phyloP scores from a whole-genome alignment of 768 basidiomycete species.

The Amanita thiersii region DNA sequence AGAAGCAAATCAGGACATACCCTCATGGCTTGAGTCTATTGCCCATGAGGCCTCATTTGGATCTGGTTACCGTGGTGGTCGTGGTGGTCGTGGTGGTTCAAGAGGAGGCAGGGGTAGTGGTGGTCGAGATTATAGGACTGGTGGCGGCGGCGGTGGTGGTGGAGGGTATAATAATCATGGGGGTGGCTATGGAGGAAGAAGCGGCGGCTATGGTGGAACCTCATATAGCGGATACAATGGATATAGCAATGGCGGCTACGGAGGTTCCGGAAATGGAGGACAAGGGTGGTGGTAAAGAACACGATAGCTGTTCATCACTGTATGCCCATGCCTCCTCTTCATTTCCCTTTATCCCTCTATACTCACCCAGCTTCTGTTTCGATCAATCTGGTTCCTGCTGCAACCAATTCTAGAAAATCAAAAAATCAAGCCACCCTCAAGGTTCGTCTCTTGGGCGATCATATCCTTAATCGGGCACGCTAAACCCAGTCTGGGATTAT shows the following conservation, averaged over 20 bases:
- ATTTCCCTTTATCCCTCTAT: constrained; percentile 10
- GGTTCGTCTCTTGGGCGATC: constrained; percentile 6
- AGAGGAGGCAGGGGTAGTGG: constrained; percentile 38
- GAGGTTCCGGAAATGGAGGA: constrained; percentile 19
- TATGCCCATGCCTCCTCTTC: constrained; percentile 6
- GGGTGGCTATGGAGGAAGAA: constrained; percentile 15
- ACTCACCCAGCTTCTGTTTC: constrained; percentile 9
- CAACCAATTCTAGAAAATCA: no score
- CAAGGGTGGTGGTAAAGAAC: constrained; percentile 39
- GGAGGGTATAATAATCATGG: no score
- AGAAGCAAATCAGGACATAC: constrained; percentile 95
- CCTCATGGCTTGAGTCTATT: constrained; percentile 83
- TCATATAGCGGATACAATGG: constrained; percentile 9
- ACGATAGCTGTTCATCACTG: background rate
- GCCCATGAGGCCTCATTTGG: constrained; percentile 76
- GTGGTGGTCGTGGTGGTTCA: constrained; percentile 56
- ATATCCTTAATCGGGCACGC: no score
- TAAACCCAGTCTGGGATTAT: no score
- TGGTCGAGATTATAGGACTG: constrained; percentile 38
- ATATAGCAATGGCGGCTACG: constrained; percentile 18
- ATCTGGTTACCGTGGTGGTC: constrained; percentile 42
- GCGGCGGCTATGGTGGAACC: constrained; percentile 15
- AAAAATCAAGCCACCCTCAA: no score
- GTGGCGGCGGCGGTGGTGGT: constrained; percentile 27
- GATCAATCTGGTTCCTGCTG: no score